These are phyloP conservation scores for Diplodia sapinea DNA, from an alignment of 2,329 filamentous ascomycete species.

Conservation along the genomic window DNA sequence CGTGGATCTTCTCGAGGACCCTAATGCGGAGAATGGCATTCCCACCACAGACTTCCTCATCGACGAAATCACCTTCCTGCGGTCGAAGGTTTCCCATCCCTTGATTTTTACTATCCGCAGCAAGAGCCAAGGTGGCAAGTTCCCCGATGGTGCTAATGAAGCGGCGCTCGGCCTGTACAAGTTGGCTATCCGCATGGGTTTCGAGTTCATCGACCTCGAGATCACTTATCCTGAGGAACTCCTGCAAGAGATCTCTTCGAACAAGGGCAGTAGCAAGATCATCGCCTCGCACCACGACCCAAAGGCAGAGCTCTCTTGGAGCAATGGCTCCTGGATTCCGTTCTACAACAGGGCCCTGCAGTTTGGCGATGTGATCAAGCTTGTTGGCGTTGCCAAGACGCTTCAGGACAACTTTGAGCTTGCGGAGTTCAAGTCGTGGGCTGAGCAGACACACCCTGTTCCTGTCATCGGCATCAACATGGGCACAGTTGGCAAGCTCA, in stretches of 20 bases:
- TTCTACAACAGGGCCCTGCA: conserved; percentile 90
- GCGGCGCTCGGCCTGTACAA: conserved; percentile 76
- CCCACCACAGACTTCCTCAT: conserved; percentile 76
- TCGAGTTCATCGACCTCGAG: conserved; percentile 93
- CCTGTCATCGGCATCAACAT: conserved; percentile 96
- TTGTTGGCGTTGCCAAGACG: conserved; percentile 78
- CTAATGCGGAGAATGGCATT: conserved; percentile 61
- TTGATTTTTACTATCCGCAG: conserved; percentile 94
- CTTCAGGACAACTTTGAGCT: conserved; percentile 88
- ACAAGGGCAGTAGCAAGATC: conserved; percentile 76
- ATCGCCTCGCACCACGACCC: conserved; percentile 97
- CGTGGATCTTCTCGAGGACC: conserved; percentile 86
- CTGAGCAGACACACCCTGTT: conserved; percentile 73
- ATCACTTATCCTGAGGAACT: conserved; percentile 82
- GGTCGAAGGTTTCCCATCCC: conserved; percentile 73
- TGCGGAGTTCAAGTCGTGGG: conserved; percentile 78
- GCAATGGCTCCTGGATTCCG: conserved; percentile 87
- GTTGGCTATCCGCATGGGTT: conserved; percentile 78
- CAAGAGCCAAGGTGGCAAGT: conserved; percentile 82
- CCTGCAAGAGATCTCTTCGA: conserved; percentile 70
- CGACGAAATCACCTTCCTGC: conserved; percentile 79
- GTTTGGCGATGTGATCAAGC: conserved; percentile 91
- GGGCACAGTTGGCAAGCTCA: conserved; percentile 85
- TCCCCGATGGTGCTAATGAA: conserved; percentile 77
- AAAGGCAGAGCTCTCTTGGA: conserved; percentile 78